Conservation (phyloP, 1,284 basidiomycete species). For the Fistulinella cinereoalba region DNA sequence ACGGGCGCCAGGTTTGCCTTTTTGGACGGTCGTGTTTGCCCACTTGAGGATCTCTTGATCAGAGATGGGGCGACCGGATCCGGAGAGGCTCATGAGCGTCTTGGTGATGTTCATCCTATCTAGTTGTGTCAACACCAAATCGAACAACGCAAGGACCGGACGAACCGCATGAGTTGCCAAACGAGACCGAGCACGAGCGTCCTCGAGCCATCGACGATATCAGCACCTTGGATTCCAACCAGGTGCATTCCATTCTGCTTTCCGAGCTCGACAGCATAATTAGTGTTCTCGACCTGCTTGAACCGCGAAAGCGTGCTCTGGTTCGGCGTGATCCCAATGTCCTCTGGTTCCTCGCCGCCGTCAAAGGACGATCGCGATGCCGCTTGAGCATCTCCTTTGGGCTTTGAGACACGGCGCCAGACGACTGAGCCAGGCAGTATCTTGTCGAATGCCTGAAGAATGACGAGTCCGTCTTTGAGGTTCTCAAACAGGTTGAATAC, state of each 20-base stretch:
- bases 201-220: constrained; percentile 90
- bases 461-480: constrained; percentile 85
- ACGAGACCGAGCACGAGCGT: constrained; percentile 95
- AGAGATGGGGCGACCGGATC: constrained; percentile 75
- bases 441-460: constrained; percentile 97
- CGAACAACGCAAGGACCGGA: background rate
- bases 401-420: constrained; percentile 94
- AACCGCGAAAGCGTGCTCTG: constrained; percentile 88
- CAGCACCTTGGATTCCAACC: constrained; percentile 96
- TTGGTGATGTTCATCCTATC: constrained; percentile 85
- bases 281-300: constrained; percentile 98
- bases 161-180: constrained; percentile 95
- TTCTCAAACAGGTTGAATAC: constrained; percentile 98
- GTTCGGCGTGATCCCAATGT: constrained; percentile 74
- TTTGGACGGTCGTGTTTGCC: constrained; percentile 90
- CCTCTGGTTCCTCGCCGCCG: constrained; percentile 68
- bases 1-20: constrained; percentile 61
- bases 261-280: constrained; percentile 92
- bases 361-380: constrained; percentile 35
- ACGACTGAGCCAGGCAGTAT: constrained; percentile 88
- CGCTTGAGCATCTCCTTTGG: constrained; percentile 64
- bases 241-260: constrained; percentile 93
- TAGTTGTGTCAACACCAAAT: background rate
- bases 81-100: constrained; percentile 78
- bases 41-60: constrained; percentile 95